A percentile compares a stretch with the other conserved stretches of the same genome.
Evolutionary conservation across 2,329 filamentous ascomycete species (phyloP).

Genomic region (Ceratocystiopsis minuta): DNA sequence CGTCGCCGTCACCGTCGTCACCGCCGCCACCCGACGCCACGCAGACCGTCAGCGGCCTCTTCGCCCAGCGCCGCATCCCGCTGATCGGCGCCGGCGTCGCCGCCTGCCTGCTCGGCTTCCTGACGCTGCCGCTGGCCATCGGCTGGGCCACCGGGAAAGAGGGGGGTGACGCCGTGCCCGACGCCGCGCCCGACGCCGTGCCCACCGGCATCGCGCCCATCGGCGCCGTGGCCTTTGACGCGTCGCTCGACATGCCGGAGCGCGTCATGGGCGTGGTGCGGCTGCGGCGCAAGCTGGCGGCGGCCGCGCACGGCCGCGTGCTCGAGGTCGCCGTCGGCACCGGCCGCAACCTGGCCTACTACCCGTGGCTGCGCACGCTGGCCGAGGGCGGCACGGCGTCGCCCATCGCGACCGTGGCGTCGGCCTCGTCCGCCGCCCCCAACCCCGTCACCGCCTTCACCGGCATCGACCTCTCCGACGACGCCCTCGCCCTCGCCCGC

Average conservation of each 20-base stretch:
- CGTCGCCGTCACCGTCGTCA: no score
- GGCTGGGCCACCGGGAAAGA: no score
- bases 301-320: slow-evolving; percentile 34
- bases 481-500: slow-evolving; percentile 42
- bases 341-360: slow-evolving; percentile 41
- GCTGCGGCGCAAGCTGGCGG: slow-evolving; percentile 30
- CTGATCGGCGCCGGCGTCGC: slow-evolving; percentile 10
- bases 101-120: slow-evolving; percentile 10
- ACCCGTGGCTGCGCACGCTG: slow-evolving; percentile 29
- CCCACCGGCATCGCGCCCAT: slow-evolving; percentile 19
- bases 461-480: slow-evolving; percentile 40
- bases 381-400: not conserved
- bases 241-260: slow-evolving; percentile 38
- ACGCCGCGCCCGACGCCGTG: slow-evolving; percentile 3
- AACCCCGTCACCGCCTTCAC: slow-evolving; percentile 33
- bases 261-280: slow-evolving; percentile 35
- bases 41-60: slow-evolving; percentile 12
- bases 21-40: no score
- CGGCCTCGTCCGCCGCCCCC: slow-evolving; percentile 4
- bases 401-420: slow-evolving; percentile 2
- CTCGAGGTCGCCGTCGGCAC: slow-evolving; percentile 46
- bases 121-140: slow-evolving; percentile 5
- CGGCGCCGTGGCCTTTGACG: slow-evolving; percentile 37
- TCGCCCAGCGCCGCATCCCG: slow-evolving; percentile 9
- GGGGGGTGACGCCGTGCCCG: not conserved